Evolutionary conservation across 805 yeast species (phyloP).

Genomic region (Candida ortonii): DNA sequence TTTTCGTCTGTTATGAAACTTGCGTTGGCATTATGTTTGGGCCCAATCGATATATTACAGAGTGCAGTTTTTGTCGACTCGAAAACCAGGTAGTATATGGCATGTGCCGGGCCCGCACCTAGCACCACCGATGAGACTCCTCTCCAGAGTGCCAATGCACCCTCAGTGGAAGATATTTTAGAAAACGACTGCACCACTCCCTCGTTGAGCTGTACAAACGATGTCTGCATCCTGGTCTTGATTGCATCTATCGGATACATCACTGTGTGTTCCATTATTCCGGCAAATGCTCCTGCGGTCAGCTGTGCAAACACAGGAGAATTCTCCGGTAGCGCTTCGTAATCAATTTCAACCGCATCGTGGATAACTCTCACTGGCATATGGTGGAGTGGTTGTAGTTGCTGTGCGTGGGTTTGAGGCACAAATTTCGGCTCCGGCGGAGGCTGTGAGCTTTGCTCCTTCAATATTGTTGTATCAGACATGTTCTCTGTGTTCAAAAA

Average conservation of each 20-base stretch:
- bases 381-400: constrained; percentile 4
- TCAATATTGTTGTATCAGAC: constrained; percentile 12
- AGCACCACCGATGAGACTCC: constrained; percentile 88
- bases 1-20: constrained; percentile 56
- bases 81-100: constrained; percentile 91
- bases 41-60: constrained; percentile 33
- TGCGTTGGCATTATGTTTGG: constrained; percentile 22
- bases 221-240: constrained; percentile 89
- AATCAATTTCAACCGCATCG: constrained; percentile 58
- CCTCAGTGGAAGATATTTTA: constrained; percentile 80
- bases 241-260: constrained; percentile 97
- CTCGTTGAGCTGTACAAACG: constrained; percentile 26
- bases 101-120: constrained; percentile 99
- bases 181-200: constrained; percentile 67
- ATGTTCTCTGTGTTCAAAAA: constrained; percentile 1
- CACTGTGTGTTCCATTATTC: constrained; percentile 96
- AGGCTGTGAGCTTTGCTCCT: constrained; percentile 7
- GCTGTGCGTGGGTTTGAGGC: constrained; percentile 4
- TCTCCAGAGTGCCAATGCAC: constrained; percentile 85
- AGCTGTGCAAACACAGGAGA: constrained; percentile 82
- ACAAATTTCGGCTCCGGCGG: constrained; percentile 1
- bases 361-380: constrained; percentile 17
- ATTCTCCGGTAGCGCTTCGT: constrained; percentile 86
- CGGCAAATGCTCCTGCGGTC: constrained; percentile 97
- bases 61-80: constrained; percentile 70